phyloP scores from a whole-genome alignment of 2,329 filamentous ascomycete species.

The Septoria petroselini region DNA sequence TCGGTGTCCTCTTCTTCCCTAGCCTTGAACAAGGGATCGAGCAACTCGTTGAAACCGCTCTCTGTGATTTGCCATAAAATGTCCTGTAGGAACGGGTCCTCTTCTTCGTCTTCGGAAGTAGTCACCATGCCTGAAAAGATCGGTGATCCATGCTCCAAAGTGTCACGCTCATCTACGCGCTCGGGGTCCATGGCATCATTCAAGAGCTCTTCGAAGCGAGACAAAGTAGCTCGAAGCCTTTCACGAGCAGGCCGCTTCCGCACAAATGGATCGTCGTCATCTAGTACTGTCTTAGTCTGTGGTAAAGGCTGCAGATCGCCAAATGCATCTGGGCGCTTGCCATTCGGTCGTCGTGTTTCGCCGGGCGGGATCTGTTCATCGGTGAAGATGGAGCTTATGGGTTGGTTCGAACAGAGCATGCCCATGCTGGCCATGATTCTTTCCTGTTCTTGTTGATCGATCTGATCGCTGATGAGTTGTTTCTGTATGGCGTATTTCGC shows the following conservation, averaged over 20 bases:
- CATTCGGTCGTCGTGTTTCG: slow-evolving; percentile 26
- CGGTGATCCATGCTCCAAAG: not conserved
- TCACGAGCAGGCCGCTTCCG: slow-evolving; percentile 17
- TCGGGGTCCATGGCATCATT: slow-evolving; percentile 1
- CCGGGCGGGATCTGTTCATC: slow-evolving; percentile 39
- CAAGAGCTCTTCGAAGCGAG: slow-evolving; percentile 35
- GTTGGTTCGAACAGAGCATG: slow-evolving; percentile 45
- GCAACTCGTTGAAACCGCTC: slow-evolving; percentile 86
- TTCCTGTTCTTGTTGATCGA: slow-evolving; percentile 71
- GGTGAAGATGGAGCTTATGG: slow-evolving; percentile 47
- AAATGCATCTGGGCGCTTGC: slow-evolving; percentile 37
- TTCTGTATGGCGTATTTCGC: slow-evolving; percentile 90
- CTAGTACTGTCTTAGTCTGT: slow-evolving; percentile 54
- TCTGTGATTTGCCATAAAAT: slow-evolving; percentile 89
- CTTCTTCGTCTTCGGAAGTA: slow-evolving; percentile 4
- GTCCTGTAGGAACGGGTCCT: slow-evolving; percentile 54
- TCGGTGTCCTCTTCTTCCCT: slow-evolving; percentile 74
- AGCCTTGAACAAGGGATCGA: slow-evolving; percentile 79
- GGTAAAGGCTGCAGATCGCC: slow-evolving; percentile 33
- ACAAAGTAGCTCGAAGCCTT: slow-evolving; percentile 22
- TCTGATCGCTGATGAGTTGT: slow-evolving; percentile 79
- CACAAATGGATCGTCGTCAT: slow-evolving; percentile 49
- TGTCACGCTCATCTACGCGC: not conserved
- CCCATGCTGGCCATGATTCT: slow-evolving; percentile 53
- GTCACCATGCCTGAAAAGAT: not conserved